Evolutionary conservation across 2,329 filamentous ascomycete genomes (phyloP).

Genomic region (Myriosclerotinia duriaeana): DNA sequence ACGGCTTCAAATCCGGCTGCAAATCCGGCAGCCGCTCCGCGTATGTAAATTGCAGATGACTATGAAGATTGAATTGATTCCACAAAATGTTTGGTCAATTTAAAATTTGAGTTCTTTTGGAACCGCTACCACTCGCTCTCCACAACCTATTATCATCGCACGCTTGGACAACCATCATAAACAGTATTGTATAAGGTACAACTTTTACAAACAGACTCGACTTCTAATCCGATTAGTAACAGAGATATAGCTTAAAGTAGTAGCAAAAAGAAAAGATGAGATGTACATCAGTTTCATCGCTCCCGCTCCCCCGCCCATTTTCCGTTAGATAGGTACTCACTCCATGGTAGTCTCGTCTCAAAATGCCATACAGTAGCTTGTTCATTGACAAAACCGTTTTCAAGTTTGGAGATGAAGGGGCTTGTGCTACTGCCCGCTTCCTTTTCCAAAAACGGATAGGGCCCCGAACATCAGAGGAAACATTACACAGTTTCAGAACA

Average conservation of each 20-base stretch:
- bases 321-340: background rate
- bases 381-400: background rate
- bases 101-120: background rate
- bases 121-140: background rate
- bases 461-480: background rate
- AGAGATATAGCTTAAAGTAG: background rate
- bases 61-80: background rate
- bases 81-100: background rate
- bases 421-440: background rate
- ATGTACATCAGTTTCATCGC: background rate
- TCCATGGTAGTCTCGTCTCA: background rate
- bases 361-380: background rate
- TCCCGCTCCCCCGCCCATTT: background rate
- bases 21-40: background rate
- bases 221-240: background rate
- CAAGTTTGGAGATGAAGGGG: background rate
- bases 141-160: background rate
- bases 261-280: background rate
- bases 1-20: background rate
- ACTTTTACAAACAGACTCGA: background rate
- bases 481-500: background rate
- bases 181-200: background rate
- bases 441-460: background rate
- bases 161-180: background rate
- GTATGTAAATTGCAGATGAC: background rate